Base-by-base conservation (phyloP, 495 filamentous ascomycete genomes). In the Aspergillus leporis region DNA sequence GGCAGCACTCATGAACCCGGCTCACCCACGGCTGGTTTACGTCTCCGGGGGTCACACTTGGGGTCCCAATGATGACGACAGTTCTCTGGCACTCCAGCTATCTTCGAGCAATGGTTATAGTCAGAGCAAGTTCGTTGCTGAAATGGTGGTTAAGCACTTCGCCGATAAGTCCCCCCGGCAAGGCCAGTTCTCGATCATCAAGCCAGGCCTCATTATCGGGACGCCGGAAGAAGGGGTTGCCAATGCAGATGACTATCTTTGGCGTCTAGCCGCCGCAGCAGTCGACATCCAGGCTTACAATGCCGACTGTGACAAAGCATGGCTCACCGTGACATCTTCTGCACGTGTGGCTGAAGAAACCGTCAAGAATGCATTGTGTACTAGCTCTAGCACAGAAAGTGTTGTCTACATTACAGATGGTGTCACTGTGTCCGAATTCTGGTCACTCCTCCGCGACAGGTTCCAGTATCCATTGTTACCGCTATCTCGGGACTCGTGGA, bases 131-230 rank as follows among this genome's bases (percentile, higher is more conserved):
- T 64, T 65, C 47, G 31, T 76, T 19, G 60, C 72, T 13, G 74
- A 75, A 55, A 16, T 58, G 0, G 9, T 73, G 9, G 70, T 75
- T 14, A 60, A 61, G 52, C 56, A 55, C 16, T 65, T 63, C 51
- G 64, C 61, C 28, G 22, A 46, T 45, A 6, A 18, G 14, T 21
- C 14, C 16, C 6, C 6, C 8, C 40, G 59, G 30, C 43, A 56
- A 21, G 51, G 56, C 41, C 49, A 54, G 25, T 57, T 71, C 41
- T 50, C 58, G 0, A 64, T 75, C 18, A 47, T 77, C 47, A 73
- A 70, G 47, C 74, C 74, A 8, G 71, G 74, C 18, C 58, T 65
- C 28, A 69, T 74, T 52, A 64, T 76, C 21, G 70, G 72, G 19
- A 63, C 64, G 3, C 48, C 56, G 0, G 41, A 62, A 10, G 49